Base-by-base conservation (phyloP, 1,139 yeast species). In the Hanseniaspora sp. region DNA sequence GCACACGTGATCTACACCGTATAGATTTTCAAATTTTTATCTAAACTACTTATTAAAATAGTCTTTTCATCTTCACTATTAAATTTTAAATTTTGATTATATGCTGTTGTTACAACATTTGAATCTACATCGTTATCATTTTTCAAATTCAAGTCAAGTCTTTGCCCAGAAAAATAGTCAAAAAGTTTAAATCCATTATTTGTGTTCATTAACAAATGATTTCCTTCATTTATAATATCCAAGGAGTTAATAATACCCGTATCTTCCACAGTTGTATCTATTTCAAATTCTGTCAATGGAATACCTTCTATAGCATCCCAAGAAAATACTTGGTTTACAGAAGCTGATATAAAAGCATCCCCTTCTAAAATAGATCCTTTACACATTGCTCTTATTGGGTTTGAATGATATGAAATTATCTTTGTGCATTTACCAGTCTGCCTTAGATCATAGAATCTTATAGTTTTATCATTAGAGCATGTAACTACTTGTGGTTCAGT, bases 401-500 rank as follows among this genome's bases (percentile, higher is more conserved):
- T 85, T 45, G 82, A 75, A 67, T 92, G 98, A 60, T 88, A 95
- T 0, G 97, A 88, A 31, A 92, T 66, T 0, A 78, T 78, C 5
- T 79, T 71, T 58, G 67, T 68, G 5, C 83, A 71, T 60, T 78
- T 80, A 1, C 86, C 88, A 6, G 83, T 81, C 0, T 82, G 76
- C 9, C 70, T 63, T 33, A 87, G 67, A 67, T 94, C 98, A 96
- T 96, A 94, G 29, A 90, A 69, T 57, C 92, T 72, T 3, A 92
- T 78, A 0, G 96, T 86, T 0, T 85, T 75, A 67, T 94, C 98
- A 76, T 81, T 81, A 0, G 95, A 84, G 34, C 92, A 79, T 29
- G 95, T 78, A 9, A 90, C 71, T 1, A 94, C 73, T 65, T 92
- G 97, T 0, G 98, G 97, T 58, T 87, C 95, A 1, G 78, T 77